Percentiles rank a stretch among this genome's conserved stretches.
These are phyloP conservation scores for Exophiala dermatitidis DNA, from an alignment of 2,329 filamentous ascomycete species.

Conservation along the genomic window DNA sequence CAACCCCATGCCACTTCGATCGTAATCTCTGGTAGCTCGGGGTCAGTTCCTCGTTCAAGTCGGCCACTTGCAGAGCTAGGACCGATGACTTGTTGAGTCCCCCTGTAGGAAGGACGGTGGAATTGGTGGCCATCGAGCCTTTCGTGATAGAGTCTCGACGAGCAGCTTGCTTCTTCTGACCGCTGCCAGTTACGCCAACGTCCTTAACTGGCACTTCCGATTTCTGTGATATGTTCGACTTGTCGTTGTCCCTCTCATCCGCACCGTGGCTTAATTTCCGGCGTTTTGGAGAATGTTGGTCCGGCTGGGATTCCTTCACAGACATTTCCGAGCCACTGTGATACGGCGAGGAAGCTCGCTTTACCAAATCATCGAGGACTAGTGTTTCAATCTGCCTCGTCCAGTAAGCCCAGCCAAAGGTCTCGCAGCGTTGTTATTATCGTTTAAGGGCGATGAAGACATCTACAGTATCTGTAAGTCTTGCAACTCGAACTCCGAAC, in stretches of 20 bases:
- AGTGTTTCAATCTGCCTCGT: too few species aligned
- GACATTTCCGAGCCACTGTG: not conserved
- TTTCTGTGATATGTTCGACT: too few species aligned
- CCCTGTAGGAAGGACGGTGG: constrained; percentile 8
- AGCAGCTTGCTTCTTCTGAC: not conserved
- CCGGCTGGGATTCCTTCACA: not conserved
- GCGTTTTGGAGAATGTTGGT: not conserved
- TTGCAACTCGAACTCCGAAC: too few species aligned
- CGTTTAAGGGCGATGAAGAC: too few species aligned
- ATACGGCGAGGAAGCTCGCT: too few species aligned
- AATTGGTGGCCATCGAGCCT: not conserved
- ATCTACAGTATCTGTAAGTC: too few species aligned
- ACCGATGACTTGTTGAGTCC: constrained; percentile 18
- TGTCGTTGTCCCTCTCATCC: not conserved
- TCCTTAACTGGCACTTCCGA: not conserved
- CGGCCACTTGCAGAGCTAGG: constrained; percentile 51
- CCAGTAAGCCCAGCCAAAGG: too few species aligned
- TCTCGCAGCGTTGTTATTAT: too few species aligned
- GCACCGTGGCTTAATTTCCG: constrained; percentile 2
- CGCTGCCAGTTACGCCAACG: not conserved
- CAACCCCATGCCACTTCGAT: constrained; percentile 44
- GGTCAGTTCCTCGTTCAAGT: constrained; percentile 52
- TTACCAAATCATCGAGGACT: too few species aligned
- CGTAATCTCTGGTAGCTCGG: constrained; percentile 45
- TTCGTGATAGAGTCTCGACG: not conserved